phyloP scores from a whole-genome alignment of 2,329 filamentous ascomycete species.

The Aspergillus fijiensis region DNA sequence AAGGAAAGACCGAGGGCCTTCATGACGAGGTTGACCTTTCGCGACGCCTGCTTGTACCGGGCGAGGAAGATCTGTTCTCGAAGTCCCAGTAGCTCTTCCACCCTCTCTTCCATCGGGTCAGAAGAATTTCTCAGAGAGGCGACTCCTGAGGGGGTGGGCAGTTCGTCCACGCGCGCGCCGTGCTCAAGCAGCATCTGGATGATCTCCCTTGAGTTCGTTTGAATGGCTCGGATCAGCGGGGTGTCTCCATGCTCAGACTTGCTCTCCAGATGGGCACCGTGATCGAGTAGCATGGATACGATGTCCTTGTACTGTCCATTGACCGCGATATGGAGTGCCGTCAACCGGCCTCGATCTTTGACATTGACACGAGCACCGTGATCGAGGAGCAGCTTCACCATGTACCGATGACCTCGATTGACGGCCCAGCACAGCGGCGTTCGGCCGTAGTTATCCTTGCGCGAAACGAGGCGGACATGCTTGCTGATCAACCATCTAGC shows the following conservation, averaged over 20 bases:
- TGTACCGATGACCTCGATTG: slow-evolving; percentile 12
- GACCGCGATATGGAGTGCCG: slow-evolving; percentile 25
- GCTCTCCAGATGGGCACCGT: slow-evolving; percentile 16
- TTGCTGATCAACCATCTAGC: slow-evolving; percentile 23
- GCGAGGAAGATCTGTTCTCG: slow-evolving; percentile 18
- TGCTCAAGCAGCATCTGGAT: slow-evolving; percentile 21
- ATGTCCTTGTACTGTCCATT: slow-evolving; percentile 16
- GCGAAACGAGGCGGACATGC: slow-evolving; percentile 19
- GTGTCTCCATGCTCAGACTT: slow-evolving; percentile 18
- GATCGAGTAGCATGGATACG: slow-evolving; percentile 20
- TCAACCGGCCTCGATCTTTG: slow-evolving; percentile 18
- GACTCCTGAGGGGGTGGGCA: slow-evolving; percentile 18
- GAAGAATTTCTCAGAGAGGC: slow-evolving; percentile 18
- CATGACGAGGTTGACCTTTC: slow-evolving; percentile 16
- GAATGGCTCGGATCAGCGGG: slow-evolving; percentile 22
- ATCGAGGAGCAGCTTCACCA: slow-evolving; percentile 13
- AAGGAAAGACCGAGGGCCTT: slow-evolving; percentile 16
- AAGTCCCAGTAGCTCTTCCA: slow-evolving; percentile 23
- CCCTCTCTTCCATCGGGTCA: slow-evolving; percentile 22
- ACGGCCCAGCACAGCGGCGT: slow-evolving; percentile 16
- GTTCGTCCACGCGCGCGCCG: slow-evolving; percentile 2
- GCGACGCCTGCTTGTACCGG: slow-evolving; percentile 17
- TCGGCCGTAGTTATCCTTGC: slow-evolving; percentile 17
- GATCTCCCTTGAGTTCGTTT: slow-evolving; percentile 17
- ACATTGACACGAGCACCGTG: slow-evolving; percentile 10